Conservation (phyloP, 2,329 filamentous ascomycete species). For the Pseudogymnoascus sp. region DNA sequence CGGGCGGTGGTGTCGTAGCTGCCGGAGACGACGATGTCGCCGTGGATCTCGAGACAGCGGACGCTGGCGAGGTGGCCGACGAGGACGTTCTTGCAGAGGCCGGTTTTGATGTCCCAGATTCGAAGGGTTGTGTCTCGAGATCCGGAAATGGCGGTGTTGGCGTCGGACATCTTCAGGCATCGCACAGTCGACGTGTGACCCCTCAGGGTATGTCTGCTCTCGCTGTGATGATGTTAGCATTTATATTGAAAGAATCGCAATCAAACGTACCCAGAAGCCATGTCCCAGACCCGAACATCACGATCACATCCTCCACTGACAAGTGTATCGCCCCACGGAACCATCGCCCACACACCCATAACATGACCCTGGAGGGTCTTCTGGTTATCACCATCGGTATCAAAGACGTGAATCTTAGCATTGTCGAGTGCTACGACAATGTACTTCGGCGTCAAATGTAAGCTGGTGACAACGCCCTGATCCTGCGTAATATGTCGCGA, state of each 20-base stretch:
- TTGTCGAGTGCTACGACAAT: slow-evolving; percentile 97
- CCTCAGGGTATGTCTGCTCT: slow-evolving; percentile 72
- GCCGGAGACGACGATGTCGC: slow-evolving; percentile 93
- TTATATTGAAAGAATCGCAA: slow-evolving; percentile 13
- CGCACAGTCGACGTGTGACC: slow-evolving; percentile 95
- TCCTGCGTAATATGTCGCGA: slow-evolving; percentile 89
- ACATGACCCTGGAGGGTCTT: slow-evolving; percentile 90
- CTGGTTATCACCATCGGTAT: slow-evolving; percentile 80
- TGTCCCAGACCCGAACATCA: slow-evolving; percentile 94
- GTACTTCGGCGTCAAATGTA: slow-evolving; percentile 91
- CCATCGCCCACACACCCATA: slow-evolving; percentile 99
- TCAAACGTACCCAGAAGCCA: slow-evolving; percentile 72
- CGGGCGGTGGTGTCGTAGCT: slow-evolving; percentile 96
- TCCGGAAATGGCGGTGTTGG: slow-evolving; percentile 89
- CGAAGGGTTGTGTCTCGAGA: slow-evolving; percentile 90
- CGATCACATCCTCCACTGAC: slow-evolving; percentile 95
- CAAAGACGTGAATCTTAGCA: slow-evolving; percentile 96
- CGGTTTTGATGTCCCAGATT: slow-evolving; percentile 88
- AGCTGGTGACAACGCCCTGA: slow-evolving; percentile 90
- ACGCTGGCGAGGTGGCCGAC: slow-evolving; percentile 95
- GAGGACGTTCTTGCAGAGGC: slow-evolving; percentile 82
- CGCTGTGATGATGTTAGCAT: slow-evolving; percentile 41
- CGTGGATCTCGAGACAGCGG: slow-evolving; percentile 89
- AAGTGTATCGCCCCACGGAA: slow-evolving; percentile 90
- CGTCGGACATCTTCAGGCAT: slow-evolving; percentile 95